Percentiles rank a stretch among this genome's conserved stretches.
Conservation (phyloP, 768 basidiomycete species). For the Symmetrospora coprosmae region DNA sequence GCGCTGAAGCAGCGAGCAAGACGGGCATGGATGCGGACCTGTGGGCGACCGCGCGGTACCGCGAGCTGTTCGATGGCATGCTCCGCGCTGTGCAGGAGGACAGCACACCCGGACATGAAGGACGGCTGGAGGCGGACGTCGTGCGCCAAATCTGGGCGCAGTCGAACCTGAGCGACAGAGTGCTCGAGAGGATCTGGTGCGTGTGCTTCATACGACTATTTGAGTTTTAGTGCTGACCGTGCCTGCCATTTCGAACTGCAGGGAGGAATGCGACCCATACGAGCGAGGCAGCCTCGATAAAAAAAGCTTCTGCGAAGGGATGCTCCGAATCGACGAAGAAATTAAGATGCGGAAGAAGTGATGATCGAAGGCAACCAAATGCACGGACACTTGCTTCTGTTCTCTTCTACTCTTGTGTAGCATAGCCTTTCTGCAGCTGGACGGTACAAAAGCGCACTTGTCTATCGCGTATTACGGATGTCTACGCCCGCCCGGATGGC, state of each 20-base stretch:
- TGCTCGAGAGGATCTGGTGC: not conserved
- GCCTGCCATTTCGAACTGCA: not conserved
- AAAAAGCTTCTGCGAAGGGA: not conserved
- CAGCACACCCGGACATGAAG: not conserved
- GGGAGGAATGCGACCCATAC: not conserved
- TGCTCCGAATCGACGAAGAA: conserved; percentile 1
- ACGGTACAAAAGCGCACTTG: too few relatives aligned
- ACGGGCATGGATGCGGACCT: too few relatives aligned
- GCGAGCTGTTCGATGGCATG: not conserved
- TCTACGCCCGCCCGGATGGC: too few relatives aligned
- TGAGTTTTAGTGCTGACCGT: too few relatives aligned
- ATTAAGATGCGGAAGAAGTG: not conserved
- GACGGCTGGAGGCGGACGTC: not conserved
- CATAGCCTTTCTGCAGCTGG: too few relatives aligned
- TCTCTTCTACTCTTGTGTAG: too few relatives aligned
- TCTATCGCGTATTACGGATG: too few relatives aligned
- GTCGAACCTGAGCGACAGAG: not conserved
- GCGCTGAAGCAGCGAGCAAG: too few relatives aligned
- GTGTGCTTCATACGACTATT: too few relatives aligned
- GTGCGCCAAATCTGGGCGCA: conserved; percentile 5
- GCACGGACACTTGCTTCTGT: too few relatives aligned
- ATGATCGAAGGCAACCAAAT: too few relatives aligned
- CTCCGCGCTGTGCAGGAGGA: not conserved
- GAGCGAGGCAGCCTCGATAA: conserved; percentile 1
- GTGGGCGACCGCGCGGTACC: too few relatives aligned